Conservation (phyloP, 108 stramenopile genomes). For the Nitzschia inconspicua region DNA sequence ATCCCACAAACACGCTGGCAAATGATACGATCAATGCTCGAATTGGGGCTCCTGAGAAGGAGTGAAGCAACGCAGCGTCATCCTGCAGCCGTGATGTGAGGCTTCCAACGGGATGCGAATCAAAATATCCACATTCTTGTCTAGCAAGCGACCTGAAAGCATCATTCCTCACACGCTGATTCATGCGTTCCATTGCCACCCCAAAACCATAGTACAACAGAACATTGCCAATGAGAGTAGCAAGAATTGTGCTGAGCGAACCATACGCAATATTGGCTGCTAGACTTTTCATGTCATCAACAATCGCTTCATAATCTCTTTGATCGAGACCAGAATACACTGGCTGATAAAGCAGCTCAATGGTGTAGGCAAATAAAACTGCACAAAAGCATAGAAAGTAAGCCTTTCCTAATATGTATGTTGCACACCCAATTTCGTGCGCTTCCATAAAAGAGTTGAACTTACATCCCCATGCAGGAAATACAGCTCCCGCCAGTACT, state of each 20-base stretch:
- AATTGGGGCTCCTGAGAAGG: slow-evolving; percentile 63
- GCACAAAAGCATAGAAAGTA: background rate
- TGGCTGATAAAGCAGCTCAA: slow-evolving; percentile 2
- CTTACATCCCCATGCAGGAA: slow-evolving; percentile 38
- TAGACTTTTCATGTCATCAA: slow-evolving; percentile 23
- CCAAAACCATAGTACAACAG: slow-evolving; percentile 46
- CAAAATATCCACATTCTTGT: slow-evolving; percentile 47
- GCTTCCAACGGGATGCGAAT: slow-evolving; percentile 35
- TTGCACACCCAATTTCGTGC: background rate
- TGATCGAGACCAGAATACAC: background rate
- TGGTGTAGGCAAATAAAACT: background rate
- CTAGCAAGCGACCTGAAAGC: slow-evolving; percentile 39
- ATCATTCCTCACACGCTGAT: slow-evolving; percentile 48
- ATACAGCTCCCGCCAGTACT: slow-evolving; percentile 39
- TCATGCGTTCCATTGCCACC: slow-evolving; percentile 48
- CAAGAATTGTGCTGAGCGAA: slow-evolving; percentile 20
- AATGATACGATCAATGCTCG: slow-evolving; percentile 38
- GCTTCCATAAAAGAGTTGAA: no score
- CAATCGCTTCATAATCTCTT: slow-evolving; percentile 21
- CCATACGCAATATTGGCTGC: slow-evolving; percentile 19
- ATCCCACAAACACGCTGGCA: slow-evolving; percentile 44
- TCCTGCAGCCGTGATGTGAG: slow-evolving; percentile 60
- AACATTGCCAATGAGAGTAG: slow-evolving; percentile 32
- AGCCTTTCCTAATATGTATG: background rate
- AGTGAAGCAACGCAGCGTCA: slow-evolving; percentile 57